Percentiles rank a stretch among this genome's conserved stretches.
Conservation (phyloP, 2,329 filamentous ascomycete genomes). For the Orbilia oligospora region DNA sequence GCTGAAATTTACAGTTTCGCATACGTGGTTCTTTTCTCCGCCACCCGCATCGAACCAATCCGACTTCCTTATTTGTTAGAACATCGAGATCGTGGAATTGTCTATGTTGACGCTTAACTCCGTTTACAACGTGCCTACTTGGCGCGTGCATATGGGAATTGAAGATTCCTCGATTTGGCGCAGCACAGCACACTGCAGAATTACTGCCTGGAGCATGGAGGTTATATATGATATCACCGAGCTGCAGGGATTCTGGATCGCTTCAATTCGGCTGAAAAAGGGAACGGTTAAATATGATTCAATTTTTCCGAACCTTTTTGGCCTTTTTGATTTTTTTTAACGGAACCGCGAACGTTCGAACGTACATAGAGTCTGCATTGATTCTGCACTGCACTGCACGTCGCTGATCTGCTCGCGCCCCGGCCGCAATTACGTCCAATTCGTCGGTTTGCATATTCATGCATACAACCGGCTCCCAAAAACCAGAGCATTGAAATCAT, state of each 20-base stretch:
- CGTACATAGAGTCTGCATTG: slow-evolving; percentile 16
- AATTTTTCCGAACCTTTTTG: not conserved
- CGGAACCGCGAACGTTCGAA: slow-evolving; percentile 20
- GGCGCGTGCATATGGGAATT: slow-evolving; percentile 11
- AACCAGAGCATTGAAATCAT: slow-evolving; percentile 1
- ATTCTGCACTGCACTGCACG: slow-evolving; percentile 18
- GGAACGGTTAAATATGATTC: not conserved
- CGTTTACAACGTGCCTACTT: not conserved
- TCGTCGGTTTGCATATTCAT: slow-evolving; percentile 5
- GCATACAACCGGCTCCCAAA: not conserved
- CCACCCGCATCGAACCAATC: too few relatives aligned
- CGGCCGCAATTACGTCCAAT: slow-evolving; percentile 10
- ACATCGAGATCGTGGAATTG: slow-evolving; percentile 8
- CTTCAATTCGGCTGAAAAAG: slow-evolving; percentile 52
- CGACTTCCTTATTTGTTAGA: not conserved
- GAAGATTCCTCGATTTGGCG: slow-evolving; percentile 9
- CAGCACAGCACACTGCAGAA: too few relatives aligned
- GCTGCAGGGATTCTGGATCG: slow-evolving; percentile 22
- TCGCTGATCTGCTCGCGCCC: not conserved
- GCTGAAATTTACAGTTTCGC: not conserved
- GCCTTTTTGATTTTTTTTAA: not conserved
- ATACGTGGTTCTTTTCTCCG: not conserved
- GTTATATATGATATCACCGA: slow-evolving; percentile 30
- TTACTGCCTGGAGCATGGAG: not conserved
- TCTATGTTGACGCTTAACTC: not conserved